Percentiles rank a stretch among this genome's conserved stretches.
Evolutionary conservation across 2,329 filamentous ascomycete genomes (phyloP).

Genomic region (Fusarium pseudograminearum): DNA sequence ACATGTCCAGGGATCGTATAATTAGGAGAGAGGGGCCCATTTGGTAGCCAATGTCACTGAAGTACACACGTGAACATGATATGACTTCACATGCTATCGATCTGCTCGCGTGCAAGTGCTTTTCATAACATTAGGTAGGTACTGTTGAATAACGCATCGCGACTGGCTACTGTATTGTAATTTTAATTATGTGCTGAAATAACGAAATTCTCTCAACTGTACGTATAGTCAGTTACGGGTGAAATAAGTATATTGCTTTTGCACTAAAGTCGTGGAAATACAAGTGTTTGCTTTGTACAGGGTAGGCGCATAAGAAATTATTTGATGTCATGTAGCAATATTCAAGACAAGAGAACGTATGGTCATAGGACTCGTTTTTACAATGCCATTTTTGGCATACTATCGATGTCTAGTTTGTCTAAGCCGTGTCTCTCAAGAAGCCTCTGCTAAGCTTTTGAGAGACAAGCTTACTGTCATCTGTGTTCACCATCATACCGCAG

Average conservation of each 20-base stretch:
- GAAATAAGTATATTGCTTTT: neutral
- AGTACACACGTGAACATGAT: neutral
- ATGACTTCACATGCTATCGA: neutral
- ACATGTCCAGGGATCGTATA: slow-evolving; percentile 6
- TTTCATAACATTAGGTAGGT: neutral
- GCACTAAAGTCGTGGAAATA: neutral
- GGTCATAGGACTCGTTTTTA: neutral
- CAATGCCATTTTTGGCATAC: neutral
- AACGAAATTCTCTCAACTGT: neutral
- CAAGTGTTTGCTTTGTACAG: neutral
- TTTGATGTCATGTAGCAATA: neutral
- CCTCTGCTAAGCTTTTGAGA: neutral
- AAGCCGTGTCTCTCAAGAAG: neutral
- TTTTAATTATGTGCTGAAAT: neutral
- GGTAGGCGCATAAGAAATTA: neutral
- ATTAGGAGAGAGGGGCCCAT: neutral
- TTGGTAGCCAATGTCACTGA: neutral
- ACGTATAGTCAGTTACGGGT: neutral
- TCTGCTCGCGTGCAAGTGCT: neutral
- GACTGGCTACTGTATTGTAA: neutral
- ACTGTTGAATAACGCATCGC: neutral
- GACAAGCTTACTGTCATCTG: neutral
- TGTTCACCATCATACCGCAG: neutral
- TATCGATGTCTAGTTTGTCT: neutral
- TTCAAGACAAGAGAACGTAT: neutral